Conservation (phyloP, 768 basidiomycete species). For the Pulveroboletus sp. region DNA sequence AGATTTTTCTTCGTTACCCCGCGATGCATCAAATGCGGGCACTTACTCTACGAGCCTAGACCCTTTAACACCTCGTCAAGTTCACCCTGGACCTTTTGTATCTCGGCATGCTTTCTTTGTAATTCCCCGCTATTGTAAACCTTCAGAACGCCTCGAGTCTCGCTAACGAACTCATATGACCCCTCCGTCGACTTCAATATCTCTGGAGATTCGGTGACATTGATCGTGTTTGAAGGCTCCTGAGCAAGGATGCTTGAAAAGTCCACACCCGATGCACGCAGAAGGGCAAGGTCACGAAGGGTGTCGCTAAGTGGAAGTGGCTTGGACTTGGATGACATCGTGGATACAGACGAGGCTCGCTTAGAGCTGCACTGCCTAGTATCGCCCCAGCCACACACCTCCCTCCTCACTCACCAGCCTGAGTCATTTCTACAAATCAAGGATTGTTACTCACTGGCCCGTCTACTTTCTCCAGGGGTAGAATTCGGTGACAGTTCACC, state of each 20-base stretch:
- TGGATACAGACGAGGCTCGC: neutral
- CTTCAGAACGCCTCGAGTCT: slow-evolving; percentile 54
- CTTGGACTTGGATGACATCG: slow-evolving; percentile 31
- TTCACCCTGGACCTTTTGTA: slow-evolving; percentile 54
- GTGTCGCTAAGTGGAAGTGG: slow-evolving; percentile 56
- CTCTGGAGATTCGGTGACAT: slow-evolving; percentile 10
- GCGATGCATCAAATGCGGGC: neutral
- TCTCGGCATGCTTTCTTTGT: slow-evolving; percentile 47
- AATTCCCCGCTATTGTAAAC: slow-evolving; percentile 44
- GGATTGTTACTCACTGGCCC: neutral
- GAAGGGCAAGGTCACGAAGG: slow-evolving; percentile 68
- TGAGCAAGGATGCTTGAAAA: slow-evolving; percentile 31
- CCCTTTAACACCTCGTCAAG: slow-evolving; percentile 51
- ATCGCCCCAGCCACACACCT: no score
- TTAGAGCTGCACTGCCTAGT: no score
- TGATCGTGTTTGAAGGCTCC: neutral
- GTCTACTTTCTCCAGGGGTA: neutral
- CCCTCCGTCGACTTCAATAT: slow-evolving; percentile 27
- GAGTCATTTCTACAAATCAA: neutral
- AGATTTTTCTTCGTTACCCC: neutral
- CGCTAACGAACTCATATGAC: slow-evolving; percentile 59
- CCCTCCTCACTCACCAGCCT: neutral
- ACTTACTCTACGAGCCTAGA: slow-evolving; percentile 24
- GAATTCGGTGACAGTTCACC: neutral
- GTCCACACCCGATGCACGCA: slow-evolving; percentile 57